Conservation (phyloP, 2,329 filamentous ascomycete species). For the Scorias spongiosa region DNA sequence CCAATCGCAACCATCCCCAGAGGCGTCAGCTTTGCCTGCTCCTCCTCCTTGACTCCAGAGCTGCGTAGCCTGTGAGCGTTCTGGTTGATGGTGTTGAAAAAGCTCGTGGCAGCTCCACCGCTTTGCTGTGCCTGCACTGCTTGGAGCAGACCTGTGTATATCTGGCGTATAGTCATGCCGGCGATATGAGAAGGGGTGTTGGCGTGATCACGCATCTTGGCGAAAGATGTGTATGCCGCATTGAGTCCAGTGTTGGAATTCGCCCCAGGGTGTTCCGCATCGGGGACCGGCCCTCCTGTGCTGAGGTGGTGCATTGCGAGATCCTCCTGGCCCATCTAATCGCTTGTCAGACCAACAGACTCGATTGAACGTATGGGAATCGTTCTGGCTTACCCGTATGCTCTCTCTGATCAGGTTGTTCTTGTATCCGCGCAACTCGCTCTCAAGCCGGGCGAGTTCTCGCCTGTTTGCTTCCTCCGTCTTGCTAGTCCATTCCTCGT, state of each 20-base stretch:
- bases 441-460: constrained; percentile 63
- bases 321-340: constrained; percentile 74
- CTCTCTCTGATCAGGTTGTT: constrained; percentile 97
- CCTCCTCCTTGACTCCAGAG: constrained; percentile 36
- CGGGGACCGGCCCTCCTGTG: constrained; percentile 40
- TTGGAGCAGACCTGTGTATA: constrained; percentile 63
- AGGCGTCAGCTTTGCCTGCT: constrained; percentile 39
- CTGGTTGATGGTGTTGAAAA: constrained; percentile 44
- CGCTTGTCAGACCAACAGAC: constrained; percentile 27
- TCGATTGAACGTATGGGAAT: not conserved
- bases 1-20: constrained; percentile 53
- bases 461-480: constrained; percentile 50
- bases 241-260: constrained; percentile 36
- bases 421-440: constrained; percentile 80
- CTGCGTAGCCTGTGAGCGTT: constrained; percentile 36
- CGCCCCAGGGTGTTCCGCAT: constrained; percentile 9
- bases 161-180: constrained; percentile 66
- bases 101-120: constrained; percentile 6
- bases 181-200: constrained; percentile 70
- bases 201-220: constrained; percentile 80
- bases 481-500: constrained; percentile 60
- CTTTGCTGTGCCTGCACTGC: constrained; percentile 41
- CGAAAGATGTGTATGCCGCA: constrained; percentile 61
- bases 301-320: constrained; percentile 69
- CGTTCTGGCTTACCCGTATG: constrained; percentile 33